phyloP scores from a whole-genome alignment of 2,329 filamentous ascomycete genomes.

The Aspergillus pseudoglaucus region DNA sequence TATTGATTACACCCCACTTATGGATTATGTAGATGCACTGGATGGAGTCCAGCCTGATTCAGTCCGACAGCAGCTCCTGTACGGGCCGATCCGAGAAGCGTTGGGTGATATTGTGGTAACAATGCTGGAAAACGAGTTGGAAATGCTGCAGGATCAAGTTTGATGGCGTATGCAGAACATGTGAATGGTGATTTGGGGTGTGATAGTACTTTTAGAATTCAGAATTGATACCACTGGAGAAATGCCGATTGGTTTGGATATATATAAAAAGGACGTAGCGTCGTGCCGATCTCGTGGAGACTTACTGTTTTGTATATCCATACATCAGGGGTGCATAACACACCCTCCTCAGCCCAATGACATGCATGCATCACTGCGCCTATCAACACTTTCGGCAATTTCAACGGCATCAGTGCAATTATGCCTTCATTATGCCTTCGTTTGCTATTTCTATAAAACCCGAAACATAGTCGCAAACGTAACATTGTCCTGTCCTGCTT shows the following conservation, averaged over 20 bases:
- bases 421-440: no score
- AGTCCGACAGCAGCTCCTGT: constrained; percentile 21
- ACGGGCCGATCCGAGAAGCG: constrained; percentile 24
- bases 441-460: no score
- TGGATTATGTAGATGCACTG: constrained; percentile 30
- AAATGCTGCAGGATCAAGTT: constrained; percentile 23
- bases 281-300: neutral
- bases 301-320: neutral
- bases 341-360: no score
- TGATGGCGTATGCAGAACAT: neutral
- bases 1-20: constrained; percentile 27
- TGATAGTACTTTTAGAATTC: no score
- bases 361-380: no score
- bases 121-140: constrained; percentile 33
- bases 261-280: no score
- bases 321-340: neutral
- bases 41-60: constrained; percentile 18
- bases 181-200: neutral
- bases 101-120: constrained; percentile 30
- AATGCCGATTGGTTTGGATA: no score
- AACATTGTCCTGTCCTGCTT: no score
- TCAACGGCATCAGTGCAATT: no score
- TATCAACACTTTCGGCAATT: no score
- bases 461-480: no score
- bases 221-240: no score